Percentiles rank a stretch among this genome's conserved stretches.
Conservation (phyloP, 805 yeast genomes). For the Brettanomyces sp. region DNA sequence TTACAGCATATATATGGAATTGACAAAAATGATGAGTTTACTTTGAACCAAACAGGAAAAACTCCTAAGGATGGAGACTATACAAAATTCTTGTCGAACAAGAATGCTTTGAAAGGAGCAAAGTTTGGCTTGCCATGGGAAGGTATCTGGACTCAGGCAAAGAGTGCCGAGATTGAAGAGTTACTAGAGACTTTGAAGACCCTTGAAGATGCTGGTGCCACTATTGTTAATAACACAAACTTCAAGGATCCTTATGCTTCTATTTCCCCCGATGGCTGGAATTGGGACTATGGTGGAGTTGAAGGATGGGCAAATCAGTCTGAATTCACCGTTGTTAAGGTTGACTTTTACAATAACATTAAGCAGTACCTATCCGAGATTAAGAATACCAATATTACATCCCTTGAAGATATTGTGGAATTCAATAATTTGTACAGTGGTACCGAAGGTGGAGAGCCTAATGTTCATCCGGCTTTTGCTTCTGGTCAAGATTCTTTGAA, state of each 20-base stretch:
- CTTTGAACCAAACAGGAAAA: conserved; percentile 19
- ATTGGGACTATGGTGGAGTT: conserved; percentile 20
- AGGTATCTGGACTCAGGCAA: conserved; percentile 16
- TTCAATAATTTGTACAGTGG: conserved; percentile 17
- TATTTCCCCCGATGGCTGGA: conserved; percentile 22
- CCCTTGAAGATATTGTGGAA: conserved; percentile 19
- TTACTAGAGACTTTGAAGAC: conserved; percentile 12
- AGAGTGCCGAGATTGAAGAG: conserved; percentile 10
- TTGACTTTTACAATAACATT: conserved; percentile 22
- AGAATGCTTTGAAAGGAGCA: conserved; percentile 21
- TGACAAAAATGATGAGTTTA: conserved; percentile 18
- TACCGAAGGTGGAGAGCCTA: conserved; percentile 19
- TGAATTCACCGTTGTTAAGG: conserved; percentile 23
- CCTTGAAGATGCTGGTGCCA: conserved; percentile 21
- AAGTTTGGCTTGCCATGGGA: conserved; percentile 24
- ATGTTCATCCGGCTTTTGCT: conserved; percentile 18
- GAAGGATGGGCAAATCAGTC: conserved; percentile 16
- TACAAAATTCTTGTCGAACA: conserved; percentile 15
- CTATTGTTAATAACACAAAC: conserved; percentile 20
- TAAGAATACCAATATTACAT: conserved; percentile 17
- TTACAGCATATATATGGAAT: conserved; percentile 21
- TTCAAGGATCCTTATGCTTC: conserved; percentile 18
- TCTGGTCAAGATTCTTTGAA: conserved; percentile 23
- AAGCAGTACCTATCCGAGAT: conserved; percentile 16
- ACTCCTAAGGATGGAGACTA: conserved; percentile 22